Percentiles rank a stretch among this genome's conserved stretches.
Evolutionary conservation across 2,329 filamentous ascomycete genomes (phyloP).

Genomic region (Pyrenophora teres): DNA sequence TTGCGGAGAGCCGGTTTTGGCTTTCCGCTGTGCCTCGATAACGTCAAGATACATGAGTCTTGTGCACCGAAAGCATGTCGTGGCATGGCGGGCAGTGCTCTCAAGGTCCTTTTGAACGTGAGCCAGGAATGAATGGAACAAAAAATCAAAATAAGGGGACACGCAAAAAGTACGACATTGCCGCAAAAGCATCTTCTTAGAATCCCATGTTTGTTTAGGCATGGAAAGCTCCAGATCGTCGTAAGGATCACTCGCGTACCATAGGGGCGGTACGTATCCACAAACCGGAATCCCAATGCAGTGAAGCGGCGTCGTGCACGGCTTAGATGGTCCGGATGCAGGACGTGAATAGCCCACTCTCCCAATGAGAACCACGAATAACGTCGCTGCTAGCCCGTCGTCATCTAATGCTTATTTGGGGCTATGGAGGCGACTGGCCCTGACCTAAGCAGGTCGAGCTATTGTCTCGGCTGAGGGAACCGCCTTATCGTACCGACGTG

Average conservation of each 20-base stretch:
- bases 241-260: conserved; percentile 6
- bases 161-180: too few species aligned
- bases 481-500: conserved; percentile 14
- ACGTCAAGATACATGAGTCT: conserved; percentile 15
- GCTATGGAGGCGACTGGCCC: conserved; percentile 11
- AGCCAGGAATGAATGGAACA: neutral
- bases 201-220: neutral
- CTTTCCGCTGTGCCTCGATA: conserved; percentile 8
- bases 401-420: conserved; percentile 30
- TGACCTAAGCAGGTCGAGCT: conserved; percentile 24
- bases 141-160: neutral
- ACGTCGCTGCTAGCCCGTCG: conserved; percentile 15
- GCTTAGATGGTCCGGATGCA: conserved; percentile 10
- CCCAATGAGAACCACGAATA: conserved; percentile 23
- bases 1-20: conserved; percentile 32
- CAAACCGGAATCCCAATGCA: conserved; percentile 21
- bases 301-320: conserved; percentile 14
- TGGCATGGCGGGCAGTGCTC: neutral
- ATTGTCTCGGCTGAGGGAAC: conserved; percentile 20
- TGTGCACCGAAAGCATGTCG: conserved; percentile 5
- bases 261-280: conserved; percentile 2
- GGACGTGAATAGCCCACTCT: conserved; percentile 10
- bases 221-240: neutral
- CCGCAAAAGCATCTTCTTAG: too few species aligned
- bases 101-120: neutral